phyloP scores from a whole-genome alignment of 2,329 filamentous ascomycete genomes.

The Cucurbitaria berberidis region DNA sequence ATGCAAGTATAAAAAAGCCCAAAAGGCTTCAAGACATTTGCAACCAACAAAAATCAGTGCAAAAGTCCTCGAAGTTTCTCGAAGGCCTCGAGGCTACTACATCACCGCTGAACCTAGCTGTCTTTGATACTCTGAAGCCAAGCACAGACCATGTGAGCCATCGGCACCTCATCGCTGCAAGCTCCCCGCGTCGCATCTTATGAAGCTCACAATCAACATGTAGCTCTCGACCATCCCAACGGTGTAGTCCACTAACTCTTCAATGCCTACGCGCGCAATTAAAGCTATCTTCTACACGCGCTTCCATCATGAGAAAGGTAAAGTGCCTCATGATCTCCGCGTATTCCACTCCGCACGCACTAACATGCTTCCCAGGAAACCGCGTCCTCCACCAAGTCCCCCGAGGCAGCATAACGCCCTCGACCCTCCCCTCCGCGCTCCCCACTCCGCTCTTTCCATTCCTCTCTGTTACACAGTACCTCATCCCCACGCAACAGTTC shows the following conservation, averaged over 20 bases:
- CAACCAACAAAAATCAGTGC: too few species aligned
- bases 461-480: slow-evolving; percentile 83
- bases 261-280: slow-evolving; percentile 55
- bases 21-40: too few species aligned
- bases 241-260: not conserved
- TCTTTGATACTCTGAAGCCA: too few species aligned
- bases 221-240: slow-evolving; percentile 13
- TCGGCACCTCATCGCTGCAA: not conserved
- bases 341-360: not conserved
- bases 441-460: slow-evolving; percentile 79
- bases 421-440: slow-evolving; percentile 49
- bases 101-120: too few species aligned
- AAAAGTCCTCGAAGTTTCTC: too few species aligned
- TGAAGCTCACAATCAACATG: slow-evolving; percentile 20
- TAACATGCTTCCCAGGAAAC: slow-evolving; percentile 55
- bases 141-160: not conserved
- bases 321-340: not conserved
- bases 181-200: slow-evolving; percentile 5
- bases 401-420: slow-evolving; percentile 61
- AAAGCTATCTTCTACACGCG: slow-evolving; percentile 71
- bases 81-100: too few species aligned
- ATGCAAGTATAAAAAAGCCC: too few species aligned
- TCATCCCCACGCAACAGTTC: slow-evolving; percentile 93
- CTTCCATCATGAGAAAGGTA: slow-evolving; percentile 64
- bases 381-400: slow-evolving; percentile 70